Conservation (phyloP, 208 protist genomes). For the Trypanosomatidae sp. region DNA sequence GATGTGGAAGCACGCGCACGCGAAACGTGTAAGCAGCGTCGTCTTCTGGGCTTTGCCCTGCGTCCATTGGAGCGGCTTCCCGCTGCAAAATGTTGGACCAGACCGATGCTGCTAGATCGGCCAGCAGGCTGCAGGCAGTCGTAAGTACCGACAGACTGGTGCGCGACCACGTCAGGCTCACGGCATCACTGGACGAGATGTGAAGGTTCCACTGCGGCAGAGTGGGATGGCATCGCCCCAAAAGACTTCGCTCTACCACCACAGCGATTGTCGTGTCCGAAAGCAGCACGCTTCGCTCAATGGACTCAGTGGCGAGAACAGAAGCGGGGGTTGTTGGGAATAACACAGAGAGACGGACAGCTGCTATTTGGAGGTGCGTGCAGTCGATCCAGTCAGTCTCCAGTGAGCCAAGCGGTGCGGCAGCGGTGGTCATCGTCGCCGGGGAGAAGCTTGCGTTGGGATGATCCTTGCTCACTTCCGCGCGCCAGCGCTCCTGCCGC, state of each 20-base stretch:
- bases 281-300: slow-evolving; percentile 2
- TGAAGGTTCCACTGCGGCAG: slow-evolving; percentile 18
- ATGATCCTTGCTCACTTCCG: neutral
- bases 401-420: slow-evolving; percentile 3
- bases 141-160: slow-evolving; percentile 25
- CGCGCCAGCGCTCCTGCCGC: slow-evolving; percentile 15
- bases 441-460: neutral
- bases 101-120: slow-evolving; percentile 17
- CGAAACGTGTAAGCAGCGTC: slow-evolving; percentile 8
- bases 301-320: neutral
- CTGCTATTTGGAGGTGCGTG: slow-evolving; percentile 7
- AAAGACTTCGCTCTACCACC: slow-evolving; percentile 21
- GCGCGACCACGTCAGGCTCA: slow-evolving; percentile 24
- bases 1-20: slow-evolving; percentile 18
- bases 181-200: slow-evolving; percentile 7
- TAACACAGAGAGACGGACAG: slow-evolving; percentile 11
- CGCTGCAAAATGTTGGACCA: neutral
- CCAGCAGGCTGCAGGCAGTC: slow-evolving; percentile 14
- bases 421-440: too few species aligned
- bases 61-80: neutral
- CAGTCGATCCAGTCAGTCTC: slow-evolving; percentile 29
- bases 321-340: slow-evolving; percentile 1
- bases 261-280: slow-evolving; percentile 8
- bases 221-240: slow-evolving; percentile 16
- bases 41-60: neutral